Evolutionary conservation across 2,329 filamentous ascomycete genomes (phyloP), one percentile per base, ranked within the genome.

Genomic region (Fusarium redolens): DNA sequence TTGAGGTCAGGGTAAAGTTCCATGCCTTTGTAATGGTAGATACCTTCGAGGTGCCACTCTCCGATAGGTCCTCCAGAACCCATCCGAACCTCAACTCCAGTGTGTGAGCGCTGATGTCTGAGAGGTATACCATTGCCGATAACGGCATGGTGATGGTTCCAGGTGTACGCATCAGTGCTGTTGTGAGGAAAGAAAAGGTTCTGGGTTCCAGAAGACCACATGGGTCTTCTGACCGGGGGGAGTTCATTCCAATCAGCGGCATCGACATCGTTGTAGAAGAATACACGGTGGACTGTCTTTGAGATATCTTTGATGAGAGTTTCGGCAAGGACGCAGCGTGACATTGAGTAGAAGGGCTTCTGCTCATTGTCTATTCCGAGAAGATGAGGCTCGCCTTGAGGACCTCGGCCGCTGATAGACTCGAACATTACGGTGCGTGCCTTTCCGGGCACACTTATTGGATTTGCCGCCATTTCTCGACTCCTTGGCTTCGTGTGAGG

Each of bases 141-240:
- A 35, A 59, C 33, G n/a, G 41, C 70, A 28, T 72, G 70, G 30
- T 62, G 65, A 44, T 73, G 47, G 15, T 73, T 73, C 57, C 45
- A 48, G 13, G 28, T 18, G 6, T 48, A 31, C 4, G 30, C 22
- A 35, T 38, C 38, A 22, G 35, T 28, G 25, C 40, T 52, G 37
- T 37, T 52, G 11, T 67, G 43, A 38, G 57, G 51, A 22, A 65
- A 62, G 57, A 70, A 73, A 41, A 51, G 45, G 25, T 73, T 73
- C 41, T 61, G 63, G 5, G 28, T 50, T 18, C 64, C 50, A 8
- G 43, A 51, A 4, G 45, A 61, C 69, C 65, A 70, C 25, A 44
- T 31, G 9, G 69, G 70, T 22, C 52, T 47, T 20, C 57, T 58
- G 7, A 38, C 25, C 17, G 59, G 20, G 9, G 59, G 52, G 14